Evolutionary conservation across 148 eudicot species (phyloP), one percentile per base, ranked within the genome.

Genomic region (Rhododendron kiyosumense): DNA sequence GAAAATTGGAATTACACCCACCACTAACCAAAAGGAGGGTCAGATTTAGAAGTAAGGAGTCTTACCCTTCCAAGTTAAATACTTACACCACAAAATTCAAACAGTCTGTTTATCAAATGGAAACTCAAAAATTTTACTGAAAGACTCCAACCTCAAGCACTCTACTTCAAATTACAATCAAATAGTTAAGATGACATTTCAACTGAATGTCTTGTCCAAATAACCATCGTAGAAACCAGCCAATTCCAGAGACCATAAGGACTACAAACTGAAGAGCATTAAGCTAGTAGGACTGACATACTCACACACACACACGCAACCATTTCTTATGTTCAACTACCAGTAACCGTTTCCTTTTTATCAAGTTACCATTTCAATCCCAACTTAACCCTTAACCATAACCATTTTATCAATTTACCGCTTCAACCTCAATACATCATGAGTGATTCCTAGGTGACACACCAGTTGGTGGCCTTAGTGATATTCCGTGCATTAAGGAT

Each of bases 221-320:
- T 54, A 41, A 78, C 45, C 14, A n/a, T 12, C 61, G 10, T 26
- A 15, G 48, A 32, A n/a, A n/a, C 48, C n/a, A 59, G 49, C 69
- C 73, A 22, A 61, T 46, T 63, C 30, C 34, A 67, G 46, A 83
- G 38, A 15, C 45, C 13, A 69, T 71, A 51, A 9, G 74, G 45
- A 41, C 34, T 75, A 82, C 3, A 54, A 43, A 86, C 48, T 69
- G 18, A 43, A 83, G 12, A 77, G 32, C 18, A 54, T 22, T 49
- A 82, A 85, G 81, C 83, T 67, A 79, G 13, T 65, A 86, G 79
- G 81, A 90, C 93, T 92, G 41, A 38, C 41, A 38, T 4, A 46
- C 49, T 7, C 49, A 46, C 49, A 46, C 48, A 46, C 49, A 9
- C 49, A 46, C 48, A 46, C 49, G 1, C 49, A 38, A 38, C 49